These are phyloP conservation scores for Trichoderma harzianum DNA, from an alignment of 2,329 filamentous ascomycete genomes.

Conservation along the genomic window DNA sequence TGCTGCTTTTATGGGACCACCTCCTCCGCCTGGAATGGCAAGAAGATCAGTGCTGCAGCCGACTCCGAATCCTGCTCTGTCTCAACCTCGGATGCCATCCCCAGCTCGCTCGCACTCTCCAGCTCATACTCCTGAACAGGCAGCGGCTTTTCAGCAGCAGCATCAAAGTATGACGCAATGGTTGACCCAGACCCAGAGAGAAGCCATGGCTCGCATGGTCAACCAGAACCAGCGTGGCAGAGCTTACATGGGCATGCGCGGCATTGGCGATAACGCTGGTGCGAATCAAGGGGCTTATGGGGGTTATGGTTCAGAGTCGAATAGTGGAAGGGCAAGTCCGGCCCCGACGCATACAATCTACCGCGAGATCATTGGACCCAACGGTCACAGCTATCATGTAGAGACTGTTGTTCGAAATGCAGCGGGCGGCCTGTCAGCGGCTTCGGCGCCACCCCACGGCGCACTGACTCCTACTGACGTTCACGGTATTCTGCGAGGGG, in stretches of 20 bases:
- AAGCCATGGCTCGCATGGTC: constrained; percentile 41
- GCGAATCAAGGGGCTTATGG: constrained; percentile 23
- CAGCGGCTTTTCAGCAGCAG: constrained; percentile 35
- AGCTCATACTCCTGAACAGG: constrained; percentile 28
- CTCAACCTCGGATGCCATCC: constrained; percentile 32
- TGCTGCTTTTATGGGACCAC: constrained; percentile 23
- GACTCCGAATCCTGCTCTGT: constrained; percentile 25
- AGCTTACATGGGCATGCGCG: constrained; percentile 39
- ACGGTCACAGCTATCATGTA: constrained; percentile 35
- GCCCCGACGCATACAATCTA: constrained; percentile 30
- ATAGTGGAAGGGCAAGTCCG: constrained; percentile 25
- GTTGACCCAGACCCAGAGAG: constrained; percentile 46
- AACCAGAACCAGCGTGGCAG: constrained; percentile 44
- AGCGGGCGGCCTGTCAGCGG: not conserved
- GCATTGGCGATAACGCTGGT: constrained; percentile 35
- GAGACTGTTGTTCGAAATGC: constrained; percentile 26
- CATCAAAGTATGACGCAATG: constrained; percentile 45
- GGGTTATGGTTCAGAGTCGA: constrained; percentile 22
- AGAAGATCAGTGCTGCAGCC: constrained; percentile 31
- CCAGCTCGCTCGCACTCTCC: constrained; percentile 23
- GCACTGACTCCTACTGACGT: constrained; percentile 43
- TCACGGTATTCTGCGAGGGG: constrained; percentile 44
- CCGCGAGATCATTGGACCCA: constrained; percentile 33
- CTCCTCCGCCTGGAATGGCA: constrained; percentile 28
- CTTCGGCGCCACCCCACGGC: constrained; percentile 21